These are phyloP conservation scores for Coemansia reversa DNA, from an alignment of 192 early-diverging fungal genomes.

Conservation along the genomic window DNA sequence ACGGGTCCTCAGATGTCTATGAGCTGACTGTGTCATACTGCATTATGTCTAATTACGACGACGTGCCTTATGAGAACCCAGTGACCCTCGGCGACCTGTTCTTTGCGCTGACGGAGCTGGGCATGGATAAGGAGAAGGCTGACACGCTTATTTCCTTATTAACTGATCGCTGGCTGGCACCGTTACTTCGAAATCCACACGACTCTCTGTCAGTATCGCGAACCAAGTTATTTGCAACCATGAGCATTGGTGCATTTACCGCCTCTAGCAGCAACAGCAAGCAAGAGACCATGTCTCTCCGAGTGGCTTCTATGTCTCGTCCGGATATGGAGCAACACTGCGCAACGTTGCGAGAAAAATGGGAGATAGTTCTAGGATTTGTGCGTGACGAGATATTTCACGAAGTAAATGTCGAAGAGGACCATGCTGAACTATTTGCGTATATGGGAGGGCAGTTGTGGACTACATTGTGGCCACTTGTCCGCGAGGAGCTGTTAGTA, in stretches of 20 bases:
- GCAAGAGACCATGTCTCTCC: not conserved
- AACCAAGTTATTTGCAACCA: slow-evolving; percentile 25
- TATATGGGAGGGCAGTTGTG: slow-evolving; percentile 38
- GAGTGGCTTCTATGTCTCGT: not conserved
- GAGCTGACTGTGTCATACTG: slow-evolving; percentile 29
- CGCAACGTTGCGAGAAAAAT: slow-evolving; percentile 32
- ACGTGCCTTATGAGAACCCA: slow-evolving; percentile 45
- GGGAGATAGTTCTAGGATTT: slow-evolving; percentile 34
- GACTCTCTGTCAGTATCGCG: slow-evolving; percentile 26
- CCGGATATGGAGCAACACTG: slow-evolving; percentile 10
- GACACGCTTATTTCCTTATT: slow-evolving; percentile 25
- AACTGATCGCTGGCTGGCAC: slow-evolving; percentile 27
- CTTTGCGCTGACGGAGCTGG: slow-evolving; percentile 46
- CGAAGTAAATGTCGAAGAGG: slow-evolving; percentile 37
- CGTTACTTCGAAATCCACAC: slow-evolving; percentile 31
- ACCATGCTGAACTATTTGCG: slow-evolving; percentile 31
- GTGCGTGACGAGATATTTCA: slow-evolving; percentile 43
- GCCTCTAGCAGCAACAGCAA: not conserved
- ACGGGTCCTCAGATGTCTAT: slow-evolving; percentile 9
- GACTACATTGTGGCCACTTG: slow-evolving; percentile 22
- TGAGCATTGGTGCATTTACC: slow-evolving; percentile 40
- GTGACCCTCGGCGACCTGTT: slow-evolving; percentile 43
- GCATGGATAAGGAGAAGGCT: slow-evolving; percentile 20
- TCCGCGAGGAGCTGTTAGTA: slow-evolving; percentile 21
- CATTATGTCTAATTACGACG: slow-evolving; percentile 30